phyloP scores from a whole-genome alignment of 169 alveolate genomes.

The Cystoisospora suis region DNA sequence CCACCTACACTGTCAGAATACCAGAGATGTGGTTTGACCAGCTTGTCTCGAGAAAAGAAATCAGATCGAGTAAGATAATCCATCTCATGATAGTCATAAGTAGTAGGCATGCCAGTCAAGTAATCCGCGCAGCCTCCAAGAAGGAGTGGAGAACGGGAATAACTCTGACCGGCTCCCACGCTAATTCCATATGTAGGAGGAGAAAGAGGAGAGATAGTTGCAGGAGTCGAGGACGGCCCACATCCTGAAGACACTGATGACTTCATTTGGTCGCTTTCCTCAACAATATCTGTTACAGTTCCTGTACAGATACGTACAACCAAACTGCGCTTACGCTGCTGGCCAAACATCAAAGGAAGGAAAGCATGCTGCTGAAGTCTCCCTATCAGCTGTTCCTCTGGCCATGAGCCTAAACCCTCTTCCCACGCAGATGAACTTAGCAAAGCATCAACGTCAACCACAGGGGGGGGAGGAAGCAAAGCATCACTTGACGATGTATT shows the following conservation, averaged over 20 bases:
- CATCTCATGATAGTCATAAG: not conserved
- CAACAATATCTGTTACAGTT: constrained; percentile 11
- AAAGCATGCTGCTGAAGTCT: constrained; percentile 5
- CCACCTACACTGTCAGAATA: too few relatives aligned
- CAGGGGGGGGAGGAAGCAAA: not conserved
- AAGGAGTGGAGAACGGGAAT: not conserved
- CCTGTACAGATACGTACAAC: constrained; percentile 18
- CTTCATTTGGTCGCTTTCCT: too few relatives aligned
- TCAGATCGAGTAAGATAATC: not conserved
- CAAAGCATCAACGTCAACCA: not conserved
- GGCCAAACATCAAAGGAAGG: constrained; percentile 21
- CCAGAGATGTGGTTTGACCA: too few relatives aligned
- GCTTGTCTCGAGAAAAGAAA: too few relatives aligned
- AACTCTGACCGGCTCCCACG: too few relatives aligned
- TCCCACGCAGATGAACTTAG: constrained; percentile 10
- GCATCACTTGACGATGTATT: not conserved
- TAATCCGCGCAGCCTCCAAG: not conserved
- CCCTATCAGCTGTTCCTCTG: not conserved
- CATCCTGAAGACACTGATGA: too few relatives aligned
- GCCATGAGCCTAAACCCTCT: not conserved
- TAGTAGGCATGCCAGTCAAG: constrained; percentile 4
- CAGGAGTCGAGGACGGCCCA: too few relatives aligned
- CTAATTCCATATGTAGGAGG: too few relatives aligned
- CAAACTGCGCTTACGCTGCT: constrained; percentile 1
- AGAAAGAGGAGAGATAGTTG: too few relatives aligned